A percentile compares a stretch with the other conserved stretches of the same genome.
Evolutionary conservation across 164 flowering plant genomes (phyloP).

Genomic region (Macadamia tetraphylla): DNA sequence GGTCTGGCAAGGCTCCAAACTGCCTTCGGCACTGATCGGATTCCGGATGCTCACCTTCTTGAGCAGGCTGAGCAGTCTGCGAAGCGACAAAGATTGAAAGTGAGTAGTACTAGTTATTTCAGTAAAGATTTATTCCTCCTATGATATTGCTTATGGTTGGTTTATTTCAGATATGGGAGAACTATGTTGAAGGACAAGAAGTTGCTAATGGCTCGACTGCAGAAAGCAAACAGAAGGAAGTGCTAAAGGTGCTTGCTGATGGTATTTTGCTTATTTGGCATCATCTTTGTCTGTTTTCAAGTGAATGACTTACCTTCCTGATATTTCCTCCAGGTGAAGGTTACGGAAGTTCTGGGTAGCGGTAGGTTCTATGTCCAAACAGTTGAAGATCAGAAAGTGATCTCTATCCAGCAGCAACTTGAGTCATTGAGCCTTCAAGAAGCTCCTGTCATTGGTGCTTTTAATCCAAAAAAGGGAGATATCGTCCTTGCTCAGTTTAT

Average conservation of each 20-base stretch:
- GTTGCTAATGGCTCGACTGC: constrained; percentile 46
- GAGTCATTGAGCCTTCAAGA: constrained; percentile 71
- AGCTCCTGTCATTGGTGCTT: constrained; percentile 78
- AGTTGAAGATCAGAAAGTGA: constrained; percentile 68
- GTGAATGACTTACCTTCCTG: not conserved
- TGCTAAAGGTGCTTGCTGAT: constrained; percentile 55
- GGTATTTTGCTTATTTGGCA: not conserved
- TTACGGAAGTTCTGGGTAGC: constrained; percentile 89
- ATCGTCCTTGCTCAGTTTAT: constrained; percentile 85
- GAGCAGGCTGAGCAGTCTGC: constrained; percentile 80
- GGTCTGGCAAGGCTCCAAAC: constrained; percentile 85
- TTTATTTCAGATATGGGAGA: constrained; percentile 81
- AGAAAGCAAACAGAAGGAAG: constrained; percentile 76
- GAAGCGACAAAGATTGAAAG: constrained; percentile 72
- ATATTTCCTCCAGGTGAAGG: constrained; percentile 49
- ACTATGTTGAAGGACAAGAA: constrained; percentile 91
- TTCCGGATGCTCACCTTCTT: constrained; percentile 78
- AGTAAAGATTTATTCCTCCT: too few relatives aligned
- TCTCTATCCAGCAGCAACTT: constrained; percentile 75
- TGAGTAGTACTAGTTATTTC: constrained; percentile 15
- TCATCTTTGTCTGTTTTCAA: not conserved
- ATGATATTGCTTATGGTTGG: not conserved
- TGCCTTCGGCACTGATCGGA: constrained; percentile 71
- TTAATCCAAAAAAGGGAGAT: constrained; percentile 94
- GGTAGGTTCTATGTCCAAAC: constrained; percentile 88